Evolutionary conservation across 2,329 filamentous ascomycete genomes (phyloP).

Genomic region (Hirsutella minnesotensis): DNA sequence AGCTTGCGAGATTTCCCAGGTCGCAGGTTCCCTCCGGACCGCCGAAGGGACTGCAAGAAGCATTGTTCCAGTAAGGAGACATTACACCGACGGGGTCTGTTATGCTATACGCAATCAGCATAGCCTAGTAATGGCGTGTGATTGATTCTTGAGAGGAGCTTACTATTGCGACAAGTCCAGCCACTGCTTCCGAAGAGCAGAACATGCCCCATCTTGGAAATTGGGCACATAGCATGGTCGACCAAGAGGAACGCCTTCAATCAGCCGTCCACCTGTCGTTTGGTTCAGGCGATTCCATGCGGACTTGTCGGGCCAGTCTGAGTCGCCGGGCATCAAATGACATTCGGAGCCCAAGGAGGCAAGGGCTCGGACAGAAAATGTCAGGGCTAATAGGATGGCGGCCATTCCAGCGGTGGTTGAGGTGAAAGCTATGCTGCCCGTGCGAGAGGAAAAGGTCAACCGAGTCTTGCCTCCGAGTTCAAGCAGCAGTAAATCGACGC

Average conservation of each 20-base stretch:
- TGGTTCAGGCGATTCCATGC: background rate
- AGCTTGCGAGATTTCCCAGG: constrained; percentile 29
- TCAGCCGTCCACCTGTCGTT: background rate
- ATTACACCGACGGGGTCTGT: constrained; percentile 10
- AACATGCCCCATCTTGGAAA: no score
- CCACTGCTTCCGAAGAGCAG: no score
- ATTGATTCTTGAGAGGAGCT: background rate
- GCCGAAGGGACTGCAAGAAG: constrained; percentile 25
- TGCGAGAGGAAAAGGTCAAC: no score
- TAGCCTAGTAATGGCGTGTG: background rate
- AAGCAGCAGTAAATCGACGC: no score
- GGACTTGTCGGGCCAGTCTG: background rate
- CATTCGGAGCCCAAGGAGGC: no score
- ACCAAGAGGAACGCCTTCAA: background rate
- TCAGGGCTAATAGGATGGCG: no score
- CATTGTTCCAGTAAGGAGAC: constrained; percentile 24
- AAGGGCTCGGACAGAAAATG: no score
- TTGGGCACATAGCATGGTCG: background rate
- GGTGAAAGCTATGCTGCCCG: no score
- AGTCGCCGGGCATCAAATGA: background rate
- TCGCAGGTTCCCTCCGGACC: constrained; percentile 24
- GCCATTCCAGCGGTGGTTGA: no score
- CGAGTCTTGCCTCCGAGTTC: no score
- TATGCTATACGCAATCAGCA: background rate
- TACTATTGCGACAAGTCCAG: no score